Base-by-base conservation (phyloP, 23 red algal genomes). In the Cyanidioschyzon merolae region DNA sequence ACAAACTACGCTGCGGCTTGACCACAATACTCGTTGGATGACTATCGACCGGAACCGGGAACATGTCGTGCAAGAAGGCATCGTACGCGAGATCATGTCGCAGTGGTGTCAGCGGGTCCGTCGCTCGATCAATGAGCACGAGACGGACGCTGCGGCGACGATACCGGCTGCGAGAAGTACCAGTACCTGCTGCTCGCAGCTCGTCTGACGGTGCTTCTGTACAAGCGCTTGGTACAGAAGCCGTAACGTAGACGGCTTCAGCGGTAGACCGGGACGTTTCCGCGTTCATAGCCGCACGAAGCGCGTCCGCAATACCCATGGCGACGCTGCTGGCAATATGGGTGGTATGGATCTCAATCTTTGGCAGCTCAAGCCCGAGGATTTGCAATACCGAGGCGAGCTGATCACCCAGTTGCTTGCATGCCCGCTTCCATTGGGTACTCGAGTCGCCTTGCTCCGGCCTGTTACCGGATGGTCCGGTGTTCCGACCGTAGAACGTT, bases 311-410 rank as follows among this genome's bases (percentile, higher is more conserved):
- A 35, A 71, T 71, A 7, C 32, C 63, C 63, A 71, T 71, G 16
- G 63, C 32, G 63, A 35, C 63, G 29, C 30, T 35, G 63, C 32
- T 71, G 63, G 63, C 63, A 3, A 71, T 27, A 25, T 25, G 32
- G 63, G 63, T 71, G 16, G 63, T 71, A 27, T 71, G 63, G 29
- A 71, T 71, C 63, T 71, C 63, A 27, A 71, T 71, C 7, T 25
- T 32, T 3, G 63, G 63, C n/a, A 25, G 12, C 16, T 12, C n/a
- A 7, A 35, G n/a, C 29, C 63, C n/a, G 12, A 71, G 63, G 7
- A 71, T 35, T 7, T 27, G n/a, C n/a, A 71, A 71, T 15, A 15
- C 12, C 7, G 63, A 3, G 63, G 63, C 63, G 12, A 71, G 63
- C 30, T 71, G 63, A 35, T 7, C n/a, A 32, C 63, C 63, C 12